phyloP scores from a whole-genome alignment of 148 eudicot species.

The Chenopodium formosanum region DNA sequence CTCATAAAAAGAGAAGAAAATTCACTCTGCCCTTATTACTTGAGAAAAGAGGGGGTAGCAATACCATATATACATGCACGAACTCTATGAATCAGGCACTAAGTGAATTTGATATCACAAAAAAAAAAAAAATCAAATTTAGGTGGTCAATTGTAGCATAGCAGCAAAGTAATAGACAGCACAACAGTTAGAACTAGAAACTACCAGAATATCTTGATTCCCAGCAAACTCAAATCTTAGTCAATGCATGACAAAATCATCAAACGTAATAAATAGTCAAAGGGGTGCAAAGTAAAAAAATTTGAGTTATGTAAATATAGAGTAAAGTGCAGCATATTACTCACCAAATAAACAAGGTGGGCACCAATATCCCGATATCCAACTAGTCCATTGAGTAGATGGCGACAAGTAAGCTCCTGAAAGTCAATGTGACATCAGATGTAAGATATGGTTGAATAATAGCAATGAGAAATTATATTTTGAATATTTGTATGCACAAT shows the following conservation, averaged over 20 bases:
- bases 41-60: background rate
- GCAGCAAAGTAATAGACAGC: background rate
- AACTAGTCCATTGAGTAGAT: slow-evolving; percentile 80
- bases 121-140: background rate
- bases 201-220: background rate
- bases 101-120: background rate
- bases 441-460: background rate
- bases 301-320: background rate
- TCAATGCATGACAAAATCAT: background rate
- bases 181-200: background rate
- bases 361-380: slow-evolving; percentile 59
- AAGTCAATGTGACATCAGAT: slow-evolving; percentile 15
- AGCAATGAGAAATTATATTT: background rate
- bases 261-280: background rate
- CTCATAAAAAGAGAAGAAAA: background rate
- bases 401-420: slow-evolving; percentile 86
- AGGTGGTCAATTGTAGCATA: background rate
- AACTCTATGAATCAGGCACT: background rate
- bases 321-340: slow-evolving; percentile 25
- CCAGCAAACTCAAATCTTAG: background rate
- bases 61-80: background rate
- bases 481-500: background rate
- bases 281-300: background rate
- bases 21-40: background rate
- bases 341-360: slow-evolving; percentile 73